These are phyloP conservation scores for Lentinula edodes DNA, from an alignment of 768 basidiomycete species.

Conservation along the genomic window DNA sequence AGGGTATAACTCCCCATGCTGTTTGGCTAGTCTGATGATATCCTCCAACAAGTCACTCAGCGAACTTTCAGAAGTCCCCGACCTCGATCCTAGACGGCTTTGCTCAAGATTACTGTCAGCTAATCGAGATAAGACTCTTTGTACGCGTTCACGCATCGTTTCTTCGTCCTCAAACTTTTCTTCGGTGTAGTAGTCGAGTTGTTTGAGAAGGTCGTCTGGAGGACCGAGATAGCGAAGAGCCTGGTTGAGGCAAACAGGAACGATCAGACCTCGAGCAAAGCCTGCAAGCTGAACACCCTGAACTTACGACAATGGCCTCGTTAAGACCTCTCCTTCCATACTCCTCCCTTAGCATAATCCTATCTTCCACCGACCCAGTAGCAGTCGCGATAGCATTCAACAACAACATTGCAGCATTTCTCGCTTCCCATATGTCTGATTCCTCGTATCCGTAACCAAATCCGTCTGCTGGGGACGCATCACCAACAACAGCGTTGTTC, in stretches of 20 bases:
- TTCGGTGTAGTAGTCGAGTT: constrained; percentile 77
- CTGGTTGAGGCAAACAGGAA: constrained; percentile 30
- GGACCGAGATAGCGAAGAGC: constrained; percentile 70
- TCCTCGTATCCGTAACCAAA: constrained; percentile 43
- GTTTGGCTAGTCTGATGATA: constrained; percentile 51
- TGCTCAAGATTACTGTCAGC: constrained; percentile 18
- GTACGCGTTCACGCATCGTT: constrained; percentile 67
- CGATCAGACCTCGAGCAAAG: background rate
- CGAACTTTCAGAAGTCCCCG: background rate
- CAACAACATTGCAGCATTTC: constrained; percentile 69
- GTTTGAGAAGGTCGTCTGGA: constrained; percentile 72
- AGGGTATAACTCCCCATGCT: constrained; percentile 59
- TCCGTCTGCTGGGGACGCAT: constrained; percentile 23
- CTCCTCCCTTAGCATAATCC: constrained; percentile 78
- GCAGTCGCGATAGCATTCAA: constrained; percentile 76
- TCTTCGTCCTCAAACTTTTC: constrained; percentile 90
- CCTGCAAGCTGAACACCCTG: background rate
- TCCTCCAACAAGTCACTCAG: constrained; percentile 39
- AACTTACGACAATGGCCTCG: constrained; percentile 75
- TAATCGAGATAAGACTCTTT: constrained; percentile 22
- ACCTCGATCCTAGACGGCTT: constrained; percentile 26
- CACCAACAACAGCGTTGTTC: constrained; percentile 19
- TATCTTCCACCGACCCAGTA: constrained; percentile 71
- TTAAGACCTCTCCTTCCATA: constrained; percentile 77
- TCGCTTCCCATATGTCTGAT: constrained; percentile 76